These are phyloP conservation scores for Pestalotiopsis sp. DNA, from an alignment of 2,329 filamentous ascomycete species.

Conservation along the genomic window DNA sequence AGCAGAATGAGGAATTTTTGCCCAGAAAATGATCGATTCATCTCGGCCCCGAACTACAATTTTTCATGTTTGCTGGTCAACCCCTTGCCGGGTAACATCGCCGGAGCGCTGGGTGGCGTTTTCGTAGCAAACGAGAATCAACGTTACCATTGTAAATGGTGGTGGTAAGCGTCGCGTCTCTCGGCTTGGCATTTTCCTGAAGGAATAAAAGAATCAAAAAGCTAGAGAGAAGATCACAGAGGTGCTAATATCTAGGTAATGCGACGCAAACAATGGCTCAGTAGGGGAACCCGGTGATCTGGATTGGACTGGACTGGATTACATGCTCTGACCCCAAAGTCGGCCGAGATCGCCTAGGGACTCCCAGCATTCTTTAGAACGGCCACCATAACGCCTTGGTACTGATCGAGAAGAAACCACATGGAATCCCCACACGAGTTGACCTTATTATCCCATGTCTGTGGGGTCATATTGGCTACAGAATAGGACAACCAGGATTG, in stretches of 20 bases:
- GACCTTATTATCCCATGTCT: neutral
- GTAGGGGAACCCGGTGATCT: neutral
- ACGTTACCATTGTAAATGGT: neutral
- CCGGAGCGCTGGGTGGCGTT: neutral
- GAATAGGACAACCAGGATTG: neutral
- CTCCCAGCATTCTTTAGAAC: neutral
- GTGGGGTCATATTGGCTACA: neutral
- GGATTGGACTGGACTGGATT: neutral
- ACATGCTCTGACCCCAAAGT: neutral
- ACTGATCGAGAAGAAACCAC: neutral
- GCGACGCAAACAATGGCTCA: neutral
- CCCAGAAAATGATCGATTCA: neutral
- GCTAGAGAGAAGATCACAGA: neutral
- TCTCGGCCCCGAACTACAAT: neutral
- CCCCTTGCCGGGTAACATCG: neutral
- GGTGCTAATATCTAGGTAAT: neutral
- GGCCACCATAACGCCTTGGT: neutral
- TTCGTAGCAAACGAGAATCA: neutral
- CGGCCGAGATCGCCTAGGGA: neutral
- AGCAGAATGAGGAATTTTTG: neutral
- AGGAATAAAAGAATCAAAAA: neutral
- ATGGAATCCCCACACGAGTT: neutral
- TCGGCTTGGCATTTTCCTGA: neutral
- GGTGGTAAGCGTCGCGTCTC: neutral
- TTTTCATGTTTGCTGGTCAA: neutral